Base-by-base conservation (phyloP, 202 grass and related monocot species). In the Bolboschoenoplectus hybrid region DNA sequence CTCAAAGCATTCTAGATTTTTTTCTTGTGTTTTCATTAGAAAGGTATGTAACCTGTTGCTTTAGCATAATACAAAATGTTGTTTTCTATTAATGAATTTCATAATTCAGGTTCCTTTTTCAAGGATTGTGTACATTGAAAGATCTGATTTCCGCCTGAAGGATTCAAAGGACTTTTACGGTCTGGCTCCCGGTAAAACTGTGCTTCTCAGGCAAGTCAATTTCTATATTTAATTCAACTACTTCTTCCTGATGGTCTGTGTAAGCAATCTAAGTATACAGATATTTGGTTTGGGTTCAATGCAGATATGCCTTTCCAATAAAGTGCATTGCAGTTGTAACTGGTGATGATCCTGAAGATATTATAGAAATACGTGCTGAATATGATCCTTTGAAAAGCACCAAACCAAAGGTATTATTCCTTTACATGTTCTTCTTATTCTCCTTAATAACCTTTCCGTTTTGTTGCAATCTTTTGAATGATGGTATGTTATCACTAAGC, bases 131-230 rank as follows among this genome's bases (percentile, higher is more conserved):
- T 86, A 84, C 65, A 84, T 84, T 69, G 89, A 90, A 77, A 81
- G 57, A 26, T 74, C 89, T 55, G 89, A 90, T 87, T 90, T 90
- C 73, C 86, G 89, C 49, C 57, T 90, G 26, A 85, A 85, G 51
- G 89, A 90, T 85, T 88, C 89, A 82, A 90, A 90, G 53, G 89
- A 90, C 65, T 90, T 81, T 81, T 90, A 88, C n/a, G 89, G 89
- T 68, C 89, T 90, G 2, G 89, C 89, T 60, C 89, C 89, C 70
- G 89, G 86, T 85, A 90, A 90, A 90, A 67, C 82, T 82, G 89
- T 90, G 26, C 89, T 90, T 7, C 85, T 90, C 34, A 90, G 89
- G 89, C 39, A 85, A 90, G 73, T 58, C 5, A 67, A 83, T 66
- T 66, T 40, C 26, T 56, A 71, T 50, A 56, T 57, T 9, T 79